Percentiles rank a stretch among this genome's conserved stretches.
Evolutionary conservation across 805 yeast genomes (phyloP).

Genomic region (Candida cerambycidarum): DNA sequence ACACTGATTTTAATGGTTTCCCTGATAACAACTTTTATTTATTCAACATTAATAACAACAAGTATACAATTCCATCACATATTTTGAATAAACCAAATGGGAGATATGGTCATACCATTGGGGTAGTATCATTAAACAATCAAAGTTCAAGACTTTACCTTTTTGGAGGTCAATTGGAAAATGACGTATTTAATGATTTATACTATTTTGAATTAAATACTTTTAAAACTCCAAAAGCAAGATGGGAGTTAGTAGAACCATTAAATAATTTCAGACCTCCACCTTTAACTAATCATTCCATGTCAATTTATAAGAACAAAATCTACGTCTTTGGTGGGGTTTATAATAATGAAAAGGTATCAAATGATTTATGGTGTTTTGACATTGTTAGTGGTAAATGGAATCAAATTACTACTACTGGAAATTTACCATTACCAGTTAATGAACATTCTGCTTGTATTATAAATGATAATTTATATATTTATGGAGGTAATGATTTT

Average conservation of each 20-base stretch:
- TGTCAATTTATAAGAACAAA: slow-evolving; percentile 75
- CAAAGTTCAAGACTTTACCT: slow-evolving; percentile 61
- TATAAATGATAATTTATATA: slow-evolving; percentile 73
- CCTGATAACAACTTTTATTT: slow-evolving; percentile 90
- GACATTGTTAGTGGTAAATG: slow-evolving; percentile 70
- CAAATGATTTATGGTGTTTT: slow-evolving; percentile 76
- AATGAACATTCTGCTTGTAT: slow-evolving; percentile 90
- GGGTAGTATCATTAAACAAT: slow-evolving; percentile 58
- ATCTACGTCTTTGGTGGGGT: slow-evolving; percentile 89
- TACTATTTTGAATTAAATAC: slow-evolving; percentile 84
- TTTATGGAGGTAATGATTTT: slow-evolving; percentile 85
- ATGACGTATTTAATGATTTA: slow-evolving; percentile 80
- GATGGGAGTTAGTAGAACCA: slow-evolving; percentile 76
- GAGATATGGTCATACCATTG: slow-evolving; percentile 90
- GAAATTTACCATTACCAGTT: slow-evolving; percentile 76
- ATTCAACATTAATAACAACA: slow-evolving; percentile 57
- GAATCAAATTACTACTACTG: slow-evolving; percentile 69
- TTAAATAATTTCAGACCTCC: slow-evolving; percentile 57
- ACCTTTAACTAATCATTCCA: slow-evolving; percentile 87
- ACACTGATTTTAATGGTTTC: slow-evolving; percentile 68
- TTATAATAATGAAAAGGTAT: slow-evolving; percentile 65
- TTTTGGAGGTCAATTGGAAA: slow-evolving; percentile 92
- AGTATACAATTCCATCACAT: slow-evolving; percentile 46
- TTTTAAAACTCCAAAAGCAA: slow-evolving; percentile 77
- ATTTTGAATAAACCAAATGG: slow-evolving; percentile 72